phyloP scores from a whole-genome alignment of 495 filamentous ascomycete species.

The Hyaloscypha hepaticicola region DNA sequence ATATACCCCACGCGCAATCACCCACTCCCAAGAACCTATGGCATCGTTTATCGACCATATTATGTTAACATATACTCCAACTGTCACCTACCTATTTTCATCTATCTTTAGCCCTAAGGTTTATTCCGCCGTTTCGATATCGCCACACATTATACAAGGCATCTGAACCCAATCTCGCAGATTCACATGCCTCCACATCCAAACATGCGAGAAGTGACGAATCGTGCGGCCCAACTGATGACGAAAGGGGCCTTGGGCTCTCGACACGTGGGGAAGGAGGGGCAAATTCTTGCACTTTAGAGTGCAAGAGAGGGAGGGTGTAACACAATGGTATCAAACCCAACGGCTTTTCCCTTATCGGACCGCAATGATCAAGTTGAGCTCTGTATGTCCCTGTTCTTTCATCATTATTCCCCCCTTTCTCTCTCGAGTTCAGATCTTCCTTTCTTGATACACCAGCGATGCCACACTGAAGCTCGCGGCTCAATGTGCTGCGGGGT shows the following conservation, averaged over 20 bases:
- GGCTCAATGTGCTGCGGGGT: neutral
- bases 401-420: neutral
- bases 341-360: neutral
- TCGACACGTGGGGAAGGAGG: neutral
- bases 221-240: neutral
- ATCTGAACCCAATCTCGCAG: neutral
- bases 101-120: neutral
- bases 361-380: neutral
- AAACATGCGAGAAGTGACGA: neutral
- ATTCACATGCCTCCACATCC: neutral
- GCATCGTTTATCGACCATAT: constrained; percentile 6
- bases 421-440: neutral
- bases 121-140: constrained; percentile 2
- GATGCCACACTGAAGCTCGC: neutral
- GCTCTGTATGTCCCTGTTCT: constrained; percentile 3
- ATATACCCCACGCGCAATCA: constrained; percentile 13
- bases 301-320: neutral
- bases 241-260: neutral
- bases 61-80: constrained; percentile 7
- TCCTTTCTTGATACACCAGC: neutral
- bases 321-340: neutral
- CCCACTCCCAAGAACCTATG: neutral
- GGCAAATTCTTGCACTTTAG: neutral
- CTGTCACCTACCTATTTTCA: neutral
- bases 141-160: neutral